Percentiles rank a stretch among this genome's conserved stretches.
phyloP scores from a whole-genome alignment of 2,329 filamentous ascomycete genomes.

The Calonectria hawksworthii region DNA sequence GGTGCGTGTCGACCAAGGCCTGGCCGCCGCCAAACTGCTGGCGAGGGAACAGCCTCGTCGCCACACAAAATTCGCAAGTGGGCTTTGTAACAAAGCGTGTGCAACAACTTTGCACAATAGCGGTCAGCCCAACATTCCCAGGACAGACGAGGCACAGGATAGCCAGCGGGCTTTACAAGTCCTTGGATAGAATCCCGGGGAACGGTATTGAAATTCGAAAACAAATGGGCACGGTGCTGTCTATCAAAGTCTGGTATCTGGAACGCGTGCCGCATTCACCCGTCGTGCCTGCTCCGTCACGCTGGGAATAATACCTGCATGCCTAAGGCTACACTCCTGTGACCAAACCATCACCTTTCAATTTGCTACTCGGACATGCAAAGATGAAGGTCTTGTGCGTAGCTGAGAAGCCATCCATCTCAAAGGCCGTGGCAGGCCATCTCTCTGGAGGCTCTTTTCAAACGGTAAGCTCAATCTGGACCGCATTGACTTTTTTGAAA shows the following conservation, averaged over 20 bases:
- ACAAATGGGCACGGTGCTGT: background rate
- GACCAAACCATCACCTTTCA: background rate
- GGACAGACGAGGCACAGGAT: background rate
- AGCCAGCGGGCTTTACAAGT: background rate
- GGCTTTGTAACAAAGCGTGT: background rate
- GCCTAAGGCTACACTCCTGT: constrained; percentile 18
- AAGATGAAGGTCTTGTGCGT: constrained; percentile 69
- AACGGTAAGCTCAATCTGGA: constrained; percentile 67
- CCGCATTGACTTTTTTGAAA: background rate
- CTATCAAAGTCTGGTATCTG: background rate
- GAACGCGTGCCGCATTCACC: constrained; percentile 12
- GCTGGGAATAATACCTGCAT: constrained; percentile 1
- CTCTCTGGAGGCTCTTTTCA: constrained; percentile 82
- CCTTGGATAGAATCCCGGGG: background rate
- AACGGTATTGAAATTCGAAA: constrained; percentile 1
- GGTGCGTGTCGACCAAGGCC: constrained; percentile 22
- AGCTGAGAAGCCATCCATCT: constrained; percentile 87
- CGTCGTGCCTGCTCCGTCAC: background rate
- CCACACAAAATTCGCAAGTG: constrained; percentile 30
- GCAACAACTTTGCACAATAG: constrained; percentile 10
- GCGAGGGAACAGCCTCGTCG: background rate
- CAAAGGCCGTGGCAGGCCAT: constrained; percentile 92
- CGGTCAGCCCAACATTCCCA: background rate
- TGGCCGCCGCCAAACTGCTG: constrained; percentile 8
- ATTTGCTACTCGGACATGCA: background rate